Conservation (phyloP, 495 filamentous ascomycete genomes). For the Tuber indicum region DNA sequence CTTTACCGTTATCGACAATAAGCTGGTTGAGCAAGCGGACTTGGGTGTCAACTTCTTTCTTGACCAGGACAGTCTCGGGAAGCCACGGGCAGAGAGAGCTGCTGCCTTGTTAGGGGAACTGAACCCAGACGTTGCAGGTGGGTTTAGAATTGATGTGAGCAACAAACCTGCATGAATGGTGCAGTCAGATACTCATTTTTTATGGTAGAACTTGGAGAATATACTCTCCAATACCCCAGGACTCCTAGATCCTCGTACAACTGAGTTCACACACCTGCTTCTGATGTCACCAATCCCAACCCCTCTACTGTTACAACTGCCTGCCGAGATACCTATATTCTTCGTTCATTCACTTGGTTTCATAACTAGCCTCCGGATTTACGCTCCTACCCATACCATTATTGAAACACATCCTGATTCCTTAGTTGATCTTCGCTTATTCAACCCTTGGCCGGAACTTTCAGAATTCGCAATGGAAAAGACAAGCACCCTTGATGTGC, state of each 20-base stretch:
- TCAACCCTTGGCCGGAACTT: slow-evolving; percentile 84
- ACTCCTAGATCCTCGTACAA: slow-evolving; percentile 54
- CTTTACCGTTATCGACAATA: slow-evolving; percentile 87
- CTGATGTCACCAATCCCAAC: slow-evolving; percentile 37
- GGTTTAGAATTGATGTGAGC: slow-evolving; percentile 51
- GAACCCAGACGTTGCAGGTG: slow-evolving; percentile 88
- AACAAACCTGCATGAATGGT: neutral
- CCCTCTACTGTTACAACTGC: slow-evolving; percentile 25
- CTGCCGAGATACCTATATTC: slow-evolving; percentile 59
- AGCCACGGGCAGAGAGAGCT: slow-evolving; percentile 69
- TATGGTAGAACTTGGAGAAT: slow-evolving; percentile 27
- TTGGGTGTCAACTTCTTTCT: slow-evolving; percentile 96
- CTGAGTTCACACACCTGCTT: slow-evolving; percentile 45
- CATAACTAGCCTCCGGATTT: slow-evolving; percentile 59
- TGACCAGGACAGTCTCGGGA: slow-evolving; percentile 68
- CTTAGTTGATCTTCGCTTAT: slow-evolving; percentile 74
- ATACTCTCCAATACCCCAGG: slow-evolving; percentile 43
- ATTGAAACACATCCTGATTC: slow-evolving; percentile 95
- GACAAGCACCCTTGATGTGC: slow-evolving; percentile 58
- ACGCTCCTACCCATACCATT: slow-evolving; percentile 60
- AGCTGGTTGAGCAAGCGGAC: slow-evolving; percentile 69
- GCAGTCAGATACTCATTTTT: neutral
- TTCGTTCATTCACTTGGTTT: slow-evolving; percentile 83
- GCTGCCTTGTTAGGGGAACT: slow-evolving; percentile 74
- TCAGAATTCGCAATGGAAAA: slow-evolving; percentile 55